Evolutionary conservation across 2,329 filamentous ascomycete genomes (phyloP).

Genomic region (Coniella vitis): DNA sequence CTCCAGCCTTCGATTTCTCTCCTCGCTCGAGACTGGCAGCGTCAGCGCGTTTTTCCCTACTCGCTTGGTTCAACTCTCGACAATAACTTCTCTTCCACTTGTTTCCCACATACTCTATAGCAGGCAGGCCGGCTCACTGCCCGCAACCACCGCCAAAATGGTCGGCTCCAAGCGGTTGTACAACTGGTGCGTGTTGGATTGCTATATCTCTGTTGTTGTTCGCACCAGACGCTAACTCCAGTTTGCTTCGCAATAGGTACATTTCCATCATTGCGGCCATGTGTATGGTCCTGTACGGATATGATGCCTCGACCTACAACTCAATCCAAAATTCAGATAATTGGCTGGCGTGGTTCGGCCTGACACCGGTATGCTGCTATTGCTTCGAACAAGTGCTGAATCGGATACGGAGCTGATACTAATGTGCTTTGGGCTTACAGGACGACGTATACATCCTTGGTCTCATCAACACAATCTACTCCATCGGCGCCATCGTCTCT

Average conservation of each 20-base stretch:
- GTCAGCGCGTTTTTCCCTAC: not conserved
- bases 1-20: not conserved
- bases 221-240: not conserved
- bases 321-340: conserved; percentile 61
- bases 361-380: conserved; percentile 28
- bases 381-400: not conserved
- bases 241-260: conserved; percentile 52
- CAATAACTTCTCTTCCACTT: not conserved
- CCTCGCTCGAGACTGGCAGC: not conserved
- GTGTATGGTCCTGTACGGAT: conserved; percentile 70
- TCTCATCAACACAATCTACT: conserved; percentile 61
- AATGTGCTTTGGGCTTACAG: not conserved
- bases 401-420: not conserved
- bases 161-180: conserved; percentile 21
- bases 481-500: conserved; percentile 62
- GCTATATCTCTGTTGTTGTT: not conserved
- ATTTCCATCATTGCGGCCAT: conserved; percentile 63
- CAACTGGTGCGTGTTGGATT: conserved; percentile 19
- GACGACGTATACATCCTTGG: conserved; percentile 33
- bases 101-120: not conserved
- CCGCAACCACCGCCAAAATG: conserved; percentile 19
- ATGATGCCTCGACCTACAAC: conserved; percentile 69
- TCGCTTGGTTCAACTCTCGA: not conserved
- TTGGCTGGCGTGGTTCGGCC: conserved; percentile 59
- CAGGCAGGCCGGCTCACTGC: conserved; percentile 6